phyloP scores from a whole-genome alignment of 2,329 filamentous ascomycete species.

The Beauveria australis region DNA sequence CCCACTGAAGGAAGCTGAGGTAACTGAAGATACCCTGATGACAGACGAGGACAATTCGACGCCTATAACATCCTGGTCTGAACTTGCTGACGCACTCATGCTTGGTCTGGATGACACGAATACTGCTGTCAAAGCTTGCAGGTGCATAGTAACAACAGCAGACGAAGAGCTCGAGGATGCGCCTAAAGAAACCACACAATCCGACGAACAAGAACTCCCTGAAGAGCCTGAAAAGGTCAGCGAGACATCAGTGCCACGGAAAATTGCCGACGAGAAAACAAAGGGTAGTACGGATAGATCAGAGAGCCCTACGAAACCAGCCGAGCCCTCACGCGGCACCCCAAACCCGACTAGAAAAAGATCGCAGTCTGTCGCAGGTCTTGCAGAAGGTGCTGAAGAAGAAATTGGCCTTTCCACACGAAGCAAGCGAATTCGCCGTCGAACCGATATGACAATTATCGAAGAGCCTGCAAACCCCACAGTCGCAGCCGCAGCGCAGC shows the following conservation, averaged over 20 bases:
- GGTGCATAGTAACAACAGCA: conserved; percentile 19
- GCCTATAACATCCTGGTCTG: conserved; percentile 2
- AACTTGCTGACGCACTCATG: conserved; percentile 1
- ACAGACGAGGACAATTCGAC: background rate
- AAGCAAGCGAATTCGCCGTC: conserved; percentile 56
- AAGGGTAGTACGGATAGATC: conserved; percentile 15
- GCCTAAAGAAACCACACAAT: background rate
- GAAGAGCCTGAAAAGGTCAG: conserved; percentile 14
- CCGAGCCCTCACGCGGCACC: conserved; percentile 23
- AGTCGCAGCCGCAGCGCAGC: conserved; percentile 43
- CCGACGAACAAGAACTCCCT: background rate
- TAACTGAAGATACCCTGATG: background rate
- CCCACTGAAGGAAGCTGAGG: background rate
- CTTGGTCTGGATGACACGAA: background rate
- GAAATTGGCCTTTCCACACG: conserved; percentile 51
- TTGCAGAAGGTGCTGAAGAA: conserved; percentile 48
- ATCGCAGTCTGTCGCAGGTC: conserved; percentile 53
- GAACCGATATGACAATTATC: conserved; percentile 42
- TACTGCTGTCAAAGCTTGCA: conserved; percentile 20
- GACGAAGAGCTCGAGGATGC: conserved; percentile 17
- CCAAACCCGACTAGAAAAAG: conserved; percentile 46
- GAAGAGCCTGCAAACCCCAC: conserved; percentile 47
- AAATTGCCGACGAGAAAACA: conserved; percentile 17
- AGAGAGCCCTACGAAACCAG: conserved; percentile 20
- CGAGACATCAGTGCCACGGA: conserved; percentile 5